These are phyloP conservation scores for Aspergillus diversus DNA, from an alignment of 495 filamentous ascomycete genomes.

Conservation along the genomic window DNA sequence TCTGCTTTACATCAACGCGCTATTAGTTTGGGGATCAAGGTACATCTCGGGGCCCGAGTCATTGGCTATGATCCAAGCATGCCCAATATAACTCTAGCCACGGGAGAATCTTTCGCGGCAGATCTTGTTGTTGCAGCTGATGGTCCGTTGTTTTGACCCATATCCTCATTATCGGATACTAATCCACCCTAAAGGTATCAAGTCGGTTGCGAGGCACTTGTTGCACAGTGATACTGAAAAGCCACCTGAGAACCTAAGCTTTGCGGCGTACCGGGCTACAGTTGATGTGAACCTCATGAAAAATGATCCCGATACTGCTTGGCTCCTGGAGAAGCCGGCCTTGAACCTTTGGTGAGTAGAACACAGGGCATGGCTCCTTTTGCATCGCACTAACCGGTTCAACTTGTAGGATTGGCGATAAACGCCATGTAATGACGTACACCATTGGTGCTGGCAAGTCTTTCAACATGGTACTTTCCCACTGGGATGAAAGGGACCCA, in stretches of 20 bases:
- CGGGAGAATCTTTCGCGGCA: slow-evolving; percentile 19
- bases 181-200: slow-evolving; percentile 31
- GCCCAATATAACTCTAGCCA: slow-evolving; percentile 26
- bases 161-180: background rate
- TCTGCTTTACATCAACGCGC: slow-evolving; percentile 35
- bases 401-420: slow-evolving; percentile 35
- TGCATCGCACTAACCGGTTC: background rate
- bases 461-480: slow-evolving; percentile 57
- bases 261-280: slow-evolving; percentile 47
- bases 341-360: slow-evolving; percentile 45
- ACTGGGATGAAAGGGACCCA: slow-evolving; percentile 47
- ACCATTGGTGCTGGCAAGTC: slow-evolving; percentile 49
- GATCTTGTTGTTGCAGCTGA: slow-evolving; percentile 53
- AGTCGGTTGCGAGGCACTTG: slow-evolving; percentile 36
- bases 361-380: background rate
- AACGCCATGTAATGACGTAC: slow-evolving; percentile 53
- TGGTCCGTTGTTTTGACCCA: slow-evolving; percentile 25
- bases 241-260: slow-evolving; percentile 28
- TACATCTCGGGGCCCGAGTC: slow-evolving; percentile 30
- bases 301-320: slow-evolving; percentile 39
- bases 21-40: slow-evolving; percentile 36
- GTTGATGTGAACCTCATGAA: slow-evolving; percentile 46
- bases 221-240: slow-evolving; percentile 29
- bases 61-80: slow-evolving; percentile 27
- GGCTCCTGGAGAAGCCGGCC: slow-evolving; percentile 41